A percentile compares a stretch with the other conserved stretches of the same genome.
Conservation (phyloP, 139 green algal genomes). For the Tetraselmis chui region DNA sequence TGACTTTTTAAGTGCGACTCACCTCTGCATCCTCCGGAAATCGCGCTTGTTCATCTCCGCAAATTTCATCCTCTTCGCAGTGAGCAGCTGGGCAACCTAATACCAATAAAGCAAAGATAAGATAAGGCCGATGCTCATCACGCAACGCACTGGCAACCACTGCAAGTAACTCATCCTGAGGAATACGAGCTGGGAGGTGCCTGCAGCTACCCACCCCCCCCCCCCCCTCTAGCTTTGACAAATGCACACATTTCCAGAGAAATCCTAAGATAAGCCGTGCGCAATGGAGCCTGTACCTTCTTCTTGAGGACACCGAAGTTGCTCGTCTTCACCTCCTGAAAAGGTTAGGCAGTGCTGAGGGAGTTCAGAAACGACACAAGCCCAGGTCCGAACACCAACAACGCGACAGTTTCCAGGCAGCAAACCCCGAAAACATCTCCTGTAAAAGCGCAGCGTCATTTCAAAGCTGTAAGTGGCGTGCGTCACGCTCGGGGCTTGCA, state of each 20-base stretch:
- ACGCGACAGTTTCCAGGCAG: slow-evolving; percentile 7
- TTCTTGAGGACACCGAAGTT: slow-evolving; percentile 7
- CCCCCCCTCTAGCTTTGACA: slow-evolving; percentile 13
- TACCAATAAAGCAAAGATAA: no score
- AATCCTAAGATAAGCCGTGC: background rate
- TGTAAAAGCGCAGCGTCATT: no score
- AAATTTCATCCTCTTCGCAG: slow-evolving; percentile 31
- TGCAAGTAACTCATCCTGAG: no score
- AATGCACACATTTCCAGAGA: slow-evolving; percentile 14
- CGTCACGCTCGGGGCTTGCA: no score
- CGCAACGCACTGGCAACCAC: no score
- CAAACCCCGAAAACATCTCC: slow-evolving; percentile 19
- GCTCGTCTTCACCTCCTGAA: slow-evolving; percentile 18
- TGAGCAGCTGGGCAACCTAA: slow-evolving; percentile 43
- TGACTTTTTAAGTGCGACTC: no score
- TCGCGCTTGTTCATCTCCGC: slow-evolving; percentile 22
- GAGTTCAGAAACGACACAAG: no score
- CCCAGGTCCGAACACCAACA: slow-evolving; percentile 5
- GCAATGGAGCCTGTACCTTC: slow-evolving; percentile 11
- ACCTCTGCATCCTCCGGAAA: slow-evolving; percentile 17
- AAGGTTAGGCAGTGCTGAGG: no score
- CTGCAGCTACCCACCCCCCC: no score
- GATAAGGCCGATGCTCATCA: no score
- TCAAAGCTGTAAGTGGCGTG: no score
- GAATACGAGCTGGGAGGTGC: no score